phyloP scores from a whole-genome alignment of 169 alveolate genomes.

The Plasmodium fragile region DNA sequence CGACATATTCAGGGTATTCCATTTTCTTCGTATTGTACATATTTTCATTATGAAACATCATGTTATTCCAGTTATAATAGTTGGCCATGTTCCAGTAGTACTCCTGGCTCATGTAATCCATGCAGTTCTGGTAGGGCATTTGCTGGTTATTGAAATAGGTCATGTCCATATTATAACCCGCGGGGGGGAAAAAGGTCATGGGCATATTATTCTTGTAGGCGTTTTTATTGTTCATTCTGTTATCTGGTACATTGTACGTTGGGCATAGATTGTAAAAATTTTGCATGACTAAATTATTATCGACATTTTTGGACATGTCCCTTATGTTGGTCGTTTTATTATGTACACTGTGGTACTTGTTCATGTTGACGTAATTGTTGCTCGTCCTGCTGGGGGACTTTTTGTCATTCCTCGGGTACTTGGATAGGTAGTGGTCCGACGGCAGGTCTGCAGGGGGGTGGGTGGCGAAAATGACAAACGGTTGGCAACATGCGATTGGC shows the following conservation, averaged over 20 bases:
- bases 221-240: background rate
- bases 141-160: slow-evolving; percentile 4
- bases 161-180: slow-evolving; percentile 20
- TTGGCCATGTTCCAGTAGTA: slow-evolving; percentile 18
- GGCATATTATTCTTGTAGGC: slow-evolving; percentile 14
- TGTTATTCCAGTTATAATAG: slow-evolving; percentile 29
- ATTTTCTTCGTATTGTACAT: slow-evolving; percentile 23
- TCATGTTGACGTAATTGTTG: background rate
- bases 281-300: slow-evolving; percentile 11
- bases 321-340: slow-evolving; percentile 34
- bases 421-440: slow-evolving; percentile 19
- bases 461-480: background rate
- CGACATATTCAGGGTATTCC: slow-evolving; percentile 13
- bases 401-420: slow-evolving; percentile 15
- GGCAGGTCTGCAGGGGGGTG: slow-evolving; percentile 15
- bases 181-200: slow-evolving; percentile 9
- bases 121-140: slow-evolving; percentile 8
- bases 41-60: slow-evolving; percentile 16
- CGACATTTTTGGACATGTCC: slow-evolving; percentile 20
- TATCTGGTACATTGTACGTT: background rate
- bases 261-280: slow-evolving; percentile 33
- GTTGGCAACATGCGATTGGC: background rate
- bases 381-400: background rate
- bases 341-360: slow-evolving; percentile 18
- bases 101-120: background rate